Evolutionary conservation across 441 rosid genomes (phyloP), one percentile per base, ranked within the genome.

Genomic region (Corymbia citriodora): DNA sequence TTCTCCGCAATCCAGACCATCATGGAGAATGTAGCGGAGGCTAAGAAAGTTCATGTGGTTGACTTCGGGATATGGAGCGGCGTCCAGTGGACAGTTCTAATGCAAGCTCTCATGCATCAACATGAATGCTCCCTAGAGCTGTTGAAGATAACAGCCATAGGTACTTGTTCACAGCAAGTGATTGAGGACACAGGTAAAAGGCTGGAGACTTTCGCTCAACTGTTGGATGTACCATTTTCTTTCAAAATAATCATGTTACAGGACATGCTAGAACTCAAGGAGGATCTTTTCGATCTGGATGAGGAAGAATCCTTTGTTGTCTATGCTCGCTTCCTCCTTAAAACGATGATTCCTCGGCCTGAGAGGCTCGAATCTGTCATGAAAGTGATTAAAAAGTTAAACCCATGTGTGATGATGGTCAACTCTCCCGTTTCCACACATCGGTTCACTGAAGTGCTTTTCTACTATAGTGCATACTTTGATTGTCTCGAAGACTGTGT

Each of bases 141-240:
- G 89, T 90, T 95, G 50, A 95, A 93, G 89, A 81, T 92, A 74
- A 93, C 95, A 5, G 93, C 93, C 1, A 61, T 93, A 5, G 94
- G 91, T 21, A 89, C 88, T 52, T 86, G 87, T 45, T 54, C 90
- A 7, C 33, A 54, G 45, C 63, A 82, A 79, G 48, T 74, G 72
- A 79, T 92, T 4, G 91, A 92, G 87, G 92, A 90, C 21, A 91
- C 92, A 8, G 95, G 93, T 27, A 89, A 87, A 87, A 87, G 93
- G 48, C 88, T 93, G 70, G 55, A 91, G 85, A 83, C 86, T 65
- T 91, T 93, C 55, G 93, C 95, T 16, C 87, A 52, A n/a, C 59
- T 90, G 59, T 81, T 94, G 23, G 52, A 88, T 55, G 27, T 94
- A 29, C 93, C 94, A 2, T 93, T 94, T 81, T 61, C 63, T 13